Conservation (phyloP, 2,329 filamentous ascomycete species). For the Fusarium avenaceum region DNA sequence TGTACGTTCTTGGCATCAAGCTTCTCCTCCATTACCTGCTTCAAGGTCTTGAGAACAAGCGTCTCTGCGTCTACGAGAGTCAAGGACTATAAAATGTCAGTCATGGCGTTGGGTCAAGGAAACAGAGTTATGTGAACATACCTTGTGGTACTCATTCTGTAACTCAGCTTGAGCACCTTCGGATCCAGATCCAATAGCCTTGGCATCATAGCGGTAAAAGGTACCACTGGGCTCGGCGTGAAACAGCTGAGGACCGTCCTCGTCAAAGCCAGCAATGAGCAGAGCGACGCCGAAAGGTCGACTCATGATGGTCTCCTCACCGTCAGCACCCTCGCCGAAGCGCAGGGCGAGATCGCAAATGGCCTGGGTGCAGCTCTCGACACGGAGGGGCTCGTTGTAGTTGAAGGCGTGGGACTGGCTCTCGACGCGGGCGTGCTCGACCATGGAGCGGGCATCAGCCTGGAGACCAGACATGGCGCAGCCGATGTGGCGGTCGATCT, state of each 20-base stretch:
- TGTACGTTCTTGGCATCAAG: constrained; percentile 99
- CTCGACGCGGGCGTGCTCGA: constrained; percentile 98
- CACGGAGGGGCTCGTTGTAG: constrained; percentile 93
- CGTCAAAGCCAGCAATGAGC: constrained; percentile 96
- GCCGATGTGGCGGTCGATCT: constrained; percentile 98
- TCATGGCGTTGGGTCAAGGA: background rate
- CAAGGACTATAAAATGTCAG: constrained; percentile 71
- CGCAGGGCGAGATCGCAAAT: constrained; percentile 97
- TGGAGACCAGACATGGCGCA: constrained; percentile 99
- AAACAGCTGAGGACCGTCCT: constrained; percentile 96
- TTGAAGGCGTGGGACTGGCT: constrained; percentile 98
- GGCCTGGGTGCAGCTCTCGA: constrained; percentile 98
- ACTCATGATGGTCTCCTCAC: constrained; percentile 99
- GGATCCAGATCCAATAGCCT: constrained; percentile 96
- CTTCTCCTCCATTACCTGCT: constrained; percentile 99
- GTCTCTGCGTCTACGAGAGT: constrained; percentile 95
- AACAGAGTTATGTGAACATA: constrained; percentile 49
- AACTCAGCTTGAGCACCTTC: constrained; percentile 98
- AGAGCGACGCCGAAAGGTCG: constrained; percentile 96
- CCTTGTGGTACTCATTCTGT: constrained; percentile 98
- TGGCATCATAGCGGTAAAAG: constrained; percentile 99
- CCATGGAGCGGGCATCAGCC: constrained; percentile 96
- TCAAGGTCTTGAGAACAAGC: constrained; percentile 94
- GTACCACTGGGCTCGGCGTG: constrained; percentile 98
- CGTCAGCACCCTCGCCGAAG: constrained; percentile 97